Evolutionary conservation across 257 asterid genomes (phyloP), one percentile per base, ranked within the genome.

Genomic region (Solanum arcanum): DNA sequence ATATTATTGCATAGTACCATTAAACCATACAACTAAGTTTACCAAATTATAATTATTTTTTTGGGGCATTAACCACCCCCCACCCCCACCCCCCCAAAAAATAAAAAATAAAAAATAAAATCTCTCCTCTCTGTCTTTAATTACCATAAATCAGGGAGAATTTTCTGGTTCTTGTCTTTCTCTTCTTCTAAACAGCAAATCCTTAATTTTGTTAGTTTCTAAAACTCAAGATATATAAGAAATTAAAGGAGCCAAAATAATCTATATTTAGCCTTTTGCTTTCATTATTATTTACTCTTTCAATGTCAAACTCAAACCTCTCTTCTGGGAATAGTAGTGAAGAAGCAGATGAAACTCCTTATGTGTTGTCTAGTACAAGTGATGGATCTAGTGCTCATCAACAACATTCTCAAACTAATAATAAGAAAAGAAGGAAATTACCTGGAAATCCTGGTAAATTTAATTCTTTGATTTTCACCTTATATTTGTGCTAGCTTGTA

Each of bases 361-460:
- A 84, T 39, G 8, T 60, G 59, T 37, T 84, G 85, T 29, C 85
- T 27, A 39, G 83, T 75, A 75, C 52, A 75, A 75, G 56, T 75
- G 56, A 75, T 83, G 86, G 86, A 83, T 64, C 87, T 16, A 72
- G 41, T 66, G 47, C 29, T 52, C 83, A 68, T 21, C 83, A 31
- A 83, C 60, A 80, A 35, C 66, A 83, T 47, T 4, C 72, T 70
- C 68, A 37, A 16, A 49, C 60, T 83, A 5, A 52, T 35, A 87
- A 66, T n/a, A 87, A 87, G 81, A 87, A 46, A 81, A 80, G 59
- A 44, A 77, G 88, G 13, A 87, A 87, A 59, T 84, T 80, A 44
- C 83, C 88, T 87, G 88, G 88, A 80, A 87, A 87, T 46, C 88
- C 88, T 42, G 88, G 88, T 78, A 87, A 64, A 8, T 25, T 42